phyloP scores from a whole-genome alignment of 768 basidiomycete species.

The Russula virescens region DNA sequence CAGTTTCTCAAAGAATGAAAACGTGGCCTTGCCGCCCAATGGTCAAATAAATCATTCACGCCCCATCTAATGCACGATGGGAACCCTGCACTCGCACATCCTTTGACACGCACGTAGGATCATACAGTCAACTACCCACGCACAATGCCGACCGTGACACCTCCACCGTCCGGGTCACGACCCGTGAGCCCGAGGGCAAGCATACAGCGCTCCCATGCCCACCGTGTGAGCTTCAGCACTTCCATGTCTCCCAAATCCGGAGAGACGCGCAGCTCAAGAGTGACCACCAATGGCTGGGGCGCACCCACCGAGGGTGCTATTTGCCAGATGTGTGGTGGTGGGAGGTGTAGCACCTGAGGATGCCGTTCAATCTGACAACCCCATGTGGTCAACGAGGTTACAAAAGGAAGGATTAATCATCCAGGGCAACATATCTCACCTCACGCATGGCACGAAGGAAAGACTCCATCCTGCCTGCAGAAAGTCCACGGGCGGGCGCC shows the following conservation, averaged over 20 bases:
- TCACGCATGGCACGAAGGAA: constrained; percentile 80
- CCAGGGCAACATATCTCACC: constrained; percentile 34
- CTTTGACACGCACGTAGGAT: too few relatives aligned
- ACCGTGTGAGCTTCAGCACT: constrained; percentile 63
- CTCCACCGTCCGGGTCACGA: constrained; percentile 42
- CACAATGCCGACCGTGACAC: constrained; percentile 72
- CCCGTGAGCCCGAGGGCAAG: constrained; percentile 40
- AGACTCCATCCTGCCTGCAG: constrained; percentile 68
- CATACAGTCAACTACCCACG: constrained; percentile 38
- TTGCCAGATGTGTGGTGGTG: constrained; percentile 87
- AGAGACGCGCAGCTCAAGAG: constrained; percentile 72
- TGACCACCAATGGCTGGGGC: constrained; percentile 54
- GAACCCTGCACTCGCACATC: too few relatives aligned
- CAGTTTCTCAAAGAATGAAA: too few relatives aligned
- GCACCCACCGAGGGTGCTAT: constrained; percentile 39
- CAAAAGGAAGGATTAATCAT: not conserved
- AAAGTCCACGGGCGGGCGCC: constrained; percentile 57
- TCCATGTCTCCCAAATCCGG: constrained; percentile 63
- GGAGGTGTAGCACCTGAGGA: constrained; percentile 74
- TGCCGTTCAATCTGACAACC: constrained; percentile 67
- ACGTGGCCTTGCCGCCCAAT: too few relatives aligned
- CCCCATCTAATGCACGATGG: not conserved
- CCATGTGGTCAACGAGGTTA: not conserved
- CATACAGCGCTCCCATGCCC: constrained; percentile 67
- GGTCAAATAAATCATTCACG: not conserved